These are phyloP conservation scores for Hypericum androsaemum DNA, from an alignment of 345 rosid genomes.

Conservation along the genomic window DNA sequence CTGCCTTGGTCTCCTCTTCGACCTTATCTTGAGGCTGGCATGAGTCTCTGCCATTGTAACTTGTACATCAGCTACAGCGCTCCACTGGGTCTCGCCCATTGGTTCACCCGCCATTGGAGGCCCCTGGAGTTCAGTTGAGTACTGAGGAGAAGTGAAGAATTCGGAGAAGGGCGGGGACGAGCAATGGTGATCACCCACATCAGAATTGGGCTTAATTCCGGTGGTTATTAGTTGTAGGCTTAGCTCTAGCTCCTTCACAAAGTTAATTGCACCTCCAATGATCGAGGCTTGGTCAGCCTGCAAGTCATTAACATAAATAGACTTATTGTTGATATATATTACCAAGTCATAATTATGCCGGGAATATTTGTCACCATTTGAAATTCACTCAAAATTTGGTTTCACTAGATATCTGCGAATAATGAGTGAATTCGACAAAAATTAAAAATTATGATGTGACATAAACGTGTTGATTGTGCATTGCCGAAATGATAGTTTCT, in stretches of 20 bases:
- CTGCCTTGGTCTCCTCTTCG: constrained; percentile 56
- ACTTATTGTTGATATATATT: not conserved
- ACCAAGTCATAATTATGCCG: no score
- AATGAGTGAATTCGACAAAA: no score
- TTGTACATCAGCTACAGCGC: constrained; percentile 50
- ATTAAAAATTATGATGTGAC: no score
- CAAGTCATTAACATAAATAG: not conserved
- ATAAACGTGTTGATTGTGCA: no score
- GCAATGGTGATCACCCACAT: constrained; percentile 9
- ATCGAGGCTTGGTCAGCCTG: constrained; percentile 51
- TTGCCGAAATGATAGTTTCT: no score
- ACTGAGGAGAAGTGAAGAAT: constrained; percentile 60
- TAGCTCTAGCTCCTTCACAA: constrained; percentile 41
- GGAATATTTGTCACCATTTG: no score
- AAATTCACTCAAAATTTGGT: no score
- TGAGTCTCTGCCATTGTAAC: constrained; percentile 79
- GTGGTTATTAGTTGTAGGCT: constrained; percentile 22
- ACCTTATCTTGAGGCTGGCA: constrained; percentile 69
- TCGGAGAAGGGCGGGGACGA: constrained; percentile 38
- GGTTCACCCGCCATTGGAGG: constrained; percentile 17
- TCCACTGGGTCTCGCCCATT: constrained; percentile 14
- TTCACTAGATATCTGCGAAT: no score
- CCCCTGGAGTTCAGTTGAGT: constrained; percentile 27
- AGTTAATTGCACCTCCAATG: constrained; percentile 42
- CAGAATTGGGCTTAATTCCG: constrained; percentile 20